These are phyloP conservation scores for Uronychia setigera DNA, from an alignment of 73 alveolate species.

Conservation along the genomic window DNA sequence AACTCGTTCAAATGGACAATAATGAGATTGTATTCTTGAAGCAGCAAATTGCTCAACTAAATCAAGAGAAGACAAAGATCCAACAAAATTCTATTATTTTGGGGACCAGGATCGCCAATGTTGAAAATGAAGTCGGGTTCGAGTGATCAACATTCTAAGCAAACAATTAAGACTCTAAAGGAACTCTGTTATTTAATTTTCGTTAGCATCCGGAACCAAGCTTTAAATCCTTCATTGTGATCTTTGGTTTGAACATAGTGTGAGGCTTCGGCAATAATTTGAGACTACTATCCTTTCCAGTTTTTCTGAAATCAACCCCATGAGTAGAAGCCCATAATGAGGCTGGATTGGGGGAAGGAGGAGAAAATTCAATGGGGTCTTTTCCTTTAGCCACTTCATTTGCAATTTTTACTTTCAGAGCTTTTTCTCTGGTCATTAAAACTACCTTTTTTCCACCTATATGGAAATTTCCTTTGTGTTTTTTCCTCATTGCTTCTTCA, in stretches of 20 bases:
- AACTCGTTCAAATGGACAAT: slow-evolving; percentile 60
- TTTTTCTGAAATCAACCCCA: not conserved
- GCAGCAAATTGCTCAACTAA: slow-evolving; percentile 57
- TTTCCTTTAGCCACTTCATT: not conserved
- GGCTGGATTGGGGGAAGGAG: not conserved
- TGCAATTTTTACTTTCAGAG: not conserved
- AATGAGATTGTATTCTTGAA: slow-evolving; percentile 67
- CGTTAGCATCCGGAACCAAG: not conserved
- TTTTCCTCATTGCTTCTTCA: not conserved
- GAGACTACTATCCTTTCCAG: not conserved
- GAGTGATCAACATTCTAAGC: no score
- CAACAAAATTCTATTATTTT: slow-evolving; percentile 61
- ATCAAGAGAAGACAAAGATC: slow-evolving; percentile 71
- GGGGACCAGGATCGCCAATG: slow-evolving; percentile 54
- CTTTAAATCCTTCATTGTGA: not conserved
- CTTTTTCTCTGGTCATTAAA: not conserved
- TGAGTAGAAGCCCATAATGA: not conserved
- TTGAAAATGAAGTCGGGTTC: slow-evolving; percentile 70
- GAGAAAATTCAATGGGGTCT: not conserved
- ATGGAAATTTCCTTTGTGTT: not conserved
- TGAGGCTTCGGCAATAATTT: not conserved
- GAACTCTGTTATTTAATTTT: no score
- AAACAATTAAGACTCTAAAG: no score
- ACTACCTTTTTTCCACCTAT: not conserved
- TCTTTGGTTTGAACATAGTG: not conserved